Conservation (phyloP, 352 stramenopile genomes). For the Nothophytophthora sp. region DNA sequence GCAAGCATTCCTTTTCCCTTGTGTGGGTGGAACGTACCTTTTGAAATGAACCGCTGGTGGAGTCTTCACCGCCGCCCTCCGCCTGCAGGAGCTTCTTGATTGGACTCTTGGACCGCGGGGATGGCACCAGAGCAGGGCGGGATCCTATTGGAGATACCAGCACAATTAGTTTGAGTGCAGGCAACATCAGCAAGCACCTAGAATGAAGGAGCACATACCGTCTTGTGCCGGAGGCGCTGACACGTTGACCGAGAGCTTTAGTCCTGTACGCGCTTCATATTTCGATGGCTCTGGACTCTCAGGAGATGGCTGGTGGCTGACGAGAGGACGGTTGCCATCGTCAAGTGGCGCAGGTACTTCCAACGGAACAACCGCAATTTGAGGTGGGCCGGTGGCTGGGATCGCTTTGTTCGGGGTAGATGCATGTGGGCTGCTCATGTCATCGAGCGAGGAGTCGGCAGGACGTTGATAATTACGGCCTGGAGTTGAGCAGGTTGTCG, state of each 20-base stretch:
- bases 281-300: conserved; percentile 26
- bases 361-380: conserved; percentile 1
- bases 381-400: neutral
- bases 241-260: conserved; percentile 58
- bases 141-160: conserved; percentile 26
- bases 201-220: conserved; percentile 27
- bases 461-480: conserved; percentile 2
- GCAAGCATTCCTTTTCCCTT: no score
- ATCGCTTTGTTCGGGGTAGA: neutral
- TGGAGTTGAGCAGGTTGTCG: conserved; percentile 13
- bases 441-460: neutral
- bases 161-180: conserved; percentile 2
- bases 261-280: conserved; percentile 50
- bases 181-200: neutral
- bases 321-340: neutral
- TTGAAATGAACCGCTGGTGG: conserved; percentile 43
- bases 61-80: conserved; percentile 10
- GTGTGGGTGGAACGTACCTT: no score
- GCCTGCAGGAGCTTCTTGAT: conserved; percentile 23
- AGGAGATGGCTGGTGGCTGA: neutral
- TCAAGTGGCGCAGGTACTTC: neutral
- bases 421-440: conserved; percentile 2
- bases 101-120: conserved; percentile 43
- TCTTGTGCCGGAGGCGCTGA: conserved; percentile 37
- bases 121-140: conserved; percentile 51